phyloP scores from a whole-genome alignment of 1,284 basidiomycete genomes.

The Thecaphora frezii region DNA sequence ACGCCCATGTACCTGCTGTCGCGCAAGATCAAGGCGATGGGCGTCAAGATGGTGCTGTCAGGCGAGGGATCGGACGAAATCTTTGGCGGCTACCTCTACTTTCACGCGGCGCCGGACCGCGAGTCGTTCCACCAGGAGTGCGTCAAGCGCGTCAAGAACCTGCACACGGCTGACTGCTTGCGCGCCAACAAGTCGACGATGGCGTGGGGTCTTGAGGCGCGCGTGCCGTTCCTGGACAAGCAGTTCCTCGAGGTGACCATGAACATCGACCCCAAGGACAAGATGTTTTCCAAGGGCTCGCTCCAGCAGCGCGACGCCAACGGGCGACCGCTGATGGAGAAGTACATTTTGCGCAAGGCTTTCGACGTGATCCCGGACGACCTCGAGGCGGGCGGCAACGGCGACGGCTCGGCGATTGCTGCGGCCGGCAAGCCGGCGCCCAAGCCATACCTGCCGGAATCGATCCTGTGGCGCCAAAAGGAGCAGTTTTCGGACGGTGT shows the following conservation, averaged over 20 bases:
- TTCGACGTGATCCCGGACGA: constrained; percentile 82
- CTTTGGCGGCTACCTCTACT: constrained; percentile 98
- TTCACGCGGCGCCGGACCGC: constrained; percentile 93
- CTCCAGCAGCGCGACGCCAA: constrained; percentile 70
- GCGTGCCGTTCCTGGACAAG: constrained; percentile 98
- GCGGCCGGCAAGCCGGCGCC: constrained; percentile 7
- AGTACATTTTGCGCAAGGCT: constrained; percentile 94
- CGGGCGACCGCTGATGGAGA: constrained; percentile 59
- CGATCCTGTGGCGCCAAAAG: constrained; percentile 98
- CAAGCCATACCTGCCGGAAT: constrained; percentile 82
- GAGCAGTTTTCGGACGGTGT: constrained; percentile 99
- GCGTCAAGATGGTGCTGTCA: constrained; percentile 99
- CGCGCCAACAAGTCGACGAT: constrained; percentile 99
- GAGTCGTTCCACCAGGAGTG: constrained; percentile 93
- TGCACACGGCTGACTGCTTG: constrained; percentile 96
- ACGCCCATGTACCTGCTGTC: constrained; percentile 97
- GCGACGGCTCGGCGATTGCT: constrained; percentile 10
- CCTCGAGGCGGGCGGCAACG: constrained; percentile 64
- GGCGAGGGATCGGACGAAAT: constrained; percentile 99
- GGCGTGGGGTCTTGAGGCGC: constrained; percentile 99
- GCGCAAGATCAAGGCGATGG: constrained; percentile 99
- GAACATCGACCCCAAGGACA: constrained; percentile 84
- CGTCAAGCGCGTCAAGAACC: constrained; percentile 92
- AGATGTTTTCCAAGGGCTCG: constrained; percentile 85
- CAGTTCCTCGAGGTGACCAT: constrained; percentile 90